A percentile compares a stretch with the other conserved stretches of the same genome.
Evolutionary conservation across 768 basidiomycete genomes (phyloP).

Genomic region (Artomyces pyxidatus): DNA sequence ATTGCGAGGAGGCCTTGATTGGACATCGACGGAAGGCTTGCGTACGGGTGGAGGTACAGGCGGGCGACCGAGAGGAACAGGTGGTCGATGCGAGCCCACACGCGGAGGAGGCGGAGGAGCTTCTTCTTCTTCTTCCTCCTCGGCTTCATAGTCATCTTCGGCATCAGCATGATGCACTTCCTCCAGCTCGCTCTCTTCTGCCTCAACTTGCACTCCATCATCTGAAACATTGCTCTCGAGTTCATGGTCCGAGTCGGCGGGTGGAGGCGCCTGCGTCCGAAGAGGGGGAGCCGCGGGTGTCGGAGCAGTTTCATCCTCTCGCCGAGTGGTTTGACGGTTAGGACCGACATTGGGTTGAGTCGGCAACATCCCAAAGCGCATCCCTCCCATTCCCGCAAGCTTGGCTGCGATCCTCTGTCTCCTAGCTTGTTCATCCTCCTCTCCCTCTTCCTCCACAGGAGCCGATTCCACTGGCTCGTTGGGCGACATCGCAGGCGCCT

Average conservation of each 20-base stretch:
- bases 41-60: constrained; percentile 2
- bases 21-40: constrained; percentile 1
- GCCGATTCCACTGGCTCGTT: constrained; percentile 22
- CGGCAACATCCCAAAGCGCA: constrained; percentile 50
- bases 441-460: constrained; percentile 29
- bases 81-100: constrained; percentile 17
- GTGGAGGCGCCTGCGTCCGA: constrained; percentile 27
- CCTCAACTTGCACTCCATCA: constrained; percentile 58
- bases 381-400: constrained; percentile 47
- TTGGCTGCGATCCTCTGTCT: constrained; percentile 46
- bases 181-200: constrained; percentile 67
- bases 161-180: constrained; percentile 47
- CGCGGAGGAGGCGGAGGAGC: constrained; percentile 40
- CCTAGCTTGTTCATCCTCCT: constrained; percentile 56
- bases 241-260: constrained; percentile 40
- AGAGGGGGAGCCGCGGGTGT: constrained; percentile 19
- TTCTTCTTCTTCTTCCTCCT: constrained; percentile 31
- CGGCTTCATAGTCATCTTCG: background rate
- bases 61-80: constrained; percentile 17
- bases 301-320: constrained; percentile 21
- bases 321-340: constrained; percentile 8
- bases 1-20: constrained; percentile 4
- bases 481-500: constrained; percentile 2
- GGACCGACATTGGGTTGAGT: constrained; percentile 7
- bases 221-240: constrained; percentile 35